phyloP scores from a whole-genome alignment of 306 rosid species.

The Elaeagnus macrophylla region DNA sequence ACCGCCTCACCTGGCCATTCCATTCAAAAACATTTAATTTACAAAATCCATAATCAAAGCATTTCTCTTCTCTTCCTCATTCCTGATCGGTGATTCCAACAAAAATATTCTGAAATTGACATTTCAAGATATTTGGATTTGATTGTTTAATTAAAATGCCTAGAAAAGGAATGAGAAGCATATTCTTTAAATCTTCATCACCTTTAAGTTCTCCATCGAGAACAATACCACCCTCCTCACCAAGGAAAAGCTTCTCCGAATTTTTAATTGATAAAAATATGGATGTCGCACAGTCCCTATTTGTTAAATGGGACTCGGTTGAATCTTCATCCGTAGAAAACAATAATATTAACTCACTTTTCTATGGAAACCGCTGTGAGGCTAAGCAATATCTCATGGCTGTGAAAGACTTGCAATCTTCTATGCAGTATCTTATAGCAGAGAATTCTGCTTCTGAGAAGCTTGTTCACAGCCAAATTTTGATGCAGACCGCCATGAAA shows the following conservation, averaged over 20 bases:
- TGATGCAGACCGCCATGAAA: constrained; percentile 69
- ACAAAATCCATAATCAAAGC: no score
- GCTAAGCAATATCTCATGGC: constrained; percentile 52
- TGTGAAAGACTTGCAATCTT: constrained; percentile 45
- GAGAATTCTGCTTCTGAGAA: constrained; percentile 26
- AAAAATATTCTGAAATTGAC: no score
- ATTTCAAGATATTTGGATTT: background rate
- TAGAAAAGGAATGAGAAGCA: constrained; percentile 27
- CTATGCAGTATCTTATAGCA: constrained; percentile 48
- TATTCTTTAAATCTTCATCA: constrained; percentile 29
- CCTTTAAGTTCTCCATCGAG: constrained; percentile 28
- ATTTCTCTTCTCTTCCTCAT: no score
- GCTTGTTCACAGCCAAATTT: constrained; percentile 38
- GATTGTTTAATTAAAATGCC: constrained; percentile 12
- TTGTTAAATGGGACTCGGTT: constrained; percentile 43
- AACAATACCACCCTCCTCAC: constrained; percentile 15
- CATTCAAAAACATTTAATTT: no score
- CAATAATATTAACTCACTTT: constrained; percentile 23
- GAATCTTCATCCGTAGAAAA: constrained; percentile 1
- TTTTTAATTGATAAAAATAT: constrained; percentile 56
- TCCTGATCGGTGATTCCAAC: no score
- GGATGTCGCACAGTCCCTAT: constrained; percentile 40
- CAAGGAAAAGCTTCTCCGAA: constrained; percentile 29
- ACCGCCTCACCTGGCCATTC: no score
- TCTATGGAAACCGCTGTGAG: constrained; percentile 45